Evolutionary conservation across 768 basidiomycete genomes (phyloP), one percentile per base, ranked within the genome.

Genomic region (Termitomyces bulborhizus): DNA sequence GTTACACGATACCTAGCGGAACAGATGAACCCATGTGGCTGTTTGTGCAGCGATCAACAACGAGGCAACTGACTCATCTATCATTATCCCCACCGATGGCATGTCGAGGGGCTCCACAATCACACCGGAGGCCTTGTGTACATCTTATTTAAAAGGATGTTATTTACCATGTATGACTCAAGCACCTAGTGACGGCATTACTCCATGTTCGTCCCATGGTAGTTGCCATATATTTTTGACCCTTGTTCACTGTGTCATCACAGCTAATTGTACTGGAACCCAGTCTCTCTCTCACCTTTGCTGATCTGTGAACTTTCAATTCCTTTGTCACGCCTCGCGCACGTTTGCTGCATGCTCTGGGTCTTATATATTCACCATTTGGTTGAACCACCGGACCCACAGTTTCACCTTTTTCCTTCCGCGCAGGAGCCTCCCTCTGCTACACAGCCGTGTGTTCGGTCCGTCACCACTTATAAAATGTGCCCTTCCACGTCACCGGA

Each of bases 271-370:
- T 15, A n/a, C 29, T 31, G 29, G 16, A 36, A 52, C 18, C 29
- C 37, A 42, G n/a, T 34, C 26, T 41, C 26, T 32, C 32, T 13
- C 11, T 34, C 36, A 53, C 46, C 36, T 46, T 37, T 36, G 43
- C 29, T 51, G 44, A 56, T 56, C 55, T 56, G 37, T 21, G 43
- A 3, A 26, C 42, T 46, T 57, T 54, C 41, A 52, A 46, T 48
- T 54, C 21, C 18, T 31, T 37, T 15, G 26, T 55, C 57, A 59
- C 48, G 48, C 54, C 46, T 48, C 46, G 21, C 46, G 32, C 60
- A 59, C 60, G 60, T 59, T 62, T 55, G 37, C 50, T 44, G 46
- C 57, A 53, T 51, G 58, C 54, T 21, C 43, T 50, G 51, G 45
- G 46, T 46, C 51, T 32, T 56, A 56, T 59, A 59, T 57, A 54